phyloP scores from a whole-genome alignment of 371 early-diverging fungal genomes.

The Conidiobolus incongruus region DNA sequence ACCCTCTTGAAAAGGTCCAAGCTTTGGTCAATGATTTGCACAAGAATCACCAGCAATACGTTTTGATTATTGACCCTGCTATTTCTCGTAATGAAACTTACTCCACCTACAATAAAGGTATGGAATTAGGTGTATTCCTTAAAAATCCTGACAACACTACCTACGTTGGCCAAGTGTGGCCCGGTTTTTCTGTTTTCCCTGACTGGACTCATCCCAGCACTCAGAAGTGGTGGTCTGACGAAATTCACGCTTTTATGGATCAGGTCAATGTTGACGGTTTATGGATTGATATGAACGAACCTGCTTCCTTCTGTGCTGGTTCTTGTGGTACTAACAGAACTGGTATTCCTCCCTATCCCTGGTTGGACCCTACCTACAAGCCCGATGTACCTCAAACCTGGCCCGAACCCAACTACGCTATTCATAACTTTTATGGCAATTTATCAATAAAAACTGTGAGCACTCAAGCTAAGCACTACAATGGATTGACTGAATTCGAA shows the following conservation, averaged over 20 bases:
- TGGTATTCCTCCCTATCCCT: neutral
- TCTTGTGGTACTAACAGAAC: conserved; percentile 14
- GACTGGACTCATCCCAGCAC: conserved; percentile 31
- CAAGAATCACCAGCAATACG: conserved; percentile 15
- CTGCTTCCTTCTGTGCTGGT: conserved; percentile 29
- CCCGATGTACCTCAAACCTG: conserved; percentile 3
- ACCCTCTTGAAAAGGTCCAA: conserved; percentile 13
- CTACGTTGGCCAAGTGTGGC: conserved; percentile 35
- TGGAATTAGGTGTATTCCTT: conserved; percentile 18
- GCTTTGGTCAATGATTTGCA: conserved; percentile 11
- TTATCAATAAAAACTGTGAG: conserved; percentile 27
- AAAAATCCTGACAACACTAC: conserved; percentile 18
- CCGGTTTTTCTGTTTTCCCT: conserved; percentile 35
- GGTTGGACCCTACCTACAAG: conserved; percentile 1
- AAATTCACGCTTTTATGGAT: conserved; percentile 15
- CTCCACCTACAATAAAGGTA: conserved; percentile 16
- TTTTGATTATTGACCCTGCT: conserved; percentile 30
- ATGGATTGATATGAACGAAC: conserved; percentile 56
- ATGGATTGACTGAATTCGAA: conserved; percentile 26
- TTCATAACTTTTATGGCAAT: conserved; percentile 18
- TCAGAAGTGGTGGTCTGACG: conserved; percentile 19
- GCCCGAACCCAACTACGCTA: conserved; percentile 17
- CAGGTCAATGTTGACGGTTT: conserved; percentile 24
- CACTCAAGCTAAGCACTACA: conserved; percentile 25
- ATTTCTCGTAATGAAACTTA: conserved; percentile 16